phyloP scores from a whole-genome alignment of 495 filamentous ascomycete species.

The Podospora pseudopauciseta region DNA sequence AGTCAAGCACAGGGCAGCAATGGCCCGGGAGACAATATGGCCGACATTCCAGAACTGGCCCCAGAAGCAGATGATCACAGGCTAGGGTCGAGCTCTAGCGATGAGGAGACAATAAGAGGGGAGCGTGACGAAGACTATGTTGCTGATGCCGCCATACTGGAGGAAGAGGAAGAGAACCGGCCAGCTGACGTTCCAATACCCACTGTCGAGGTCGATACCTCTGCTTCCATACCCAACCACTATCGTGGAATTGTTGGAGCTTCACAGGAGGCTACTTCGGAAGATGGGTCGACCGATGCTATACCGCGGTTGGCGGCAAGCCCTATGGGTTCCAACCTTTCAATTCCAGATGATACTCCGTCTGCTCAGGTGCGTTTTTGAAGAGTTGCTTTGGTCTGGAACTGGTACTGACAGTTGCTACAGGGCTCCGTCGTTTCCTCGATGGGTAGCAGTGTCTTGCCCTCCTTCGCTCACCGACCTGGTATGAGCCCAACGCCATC shows the following conservation, averaged over 20 bases:
- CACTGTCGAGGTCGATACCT: slow-evolving; percentile 28
- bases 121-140: slow-evolving; percentile 40
- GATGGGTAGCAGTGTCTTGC: slow-evolving; percentile 58
- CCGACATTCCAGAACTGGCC: slow-evolving; percentile 39
- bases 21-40: slow-evolving; percentile 42
- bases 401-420: slow-evolving; percentile 13
- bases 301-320: slow-evolving; percentile 41
- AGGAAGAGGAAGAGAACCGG: slow-evolving; percentile 33
- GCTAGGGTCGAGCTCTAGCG: slow-evolving; percentile 36
- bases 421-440: slow-evolving; percentile 83
- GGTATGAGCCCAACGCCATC: slow-evolving; percentile 67
- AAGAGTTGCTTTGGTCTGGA: background rate
- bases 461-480: slow-evolving; percentile 44
- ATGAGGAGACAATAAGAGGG: slow-evolving; percentile 45
- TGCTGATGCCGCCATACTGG: slow-evolving; percentile 37
- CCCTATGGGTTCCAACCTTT: slow-evolving; percentile 52
- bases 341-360: slow-evolving; percentile 83
- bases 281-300: slow-evolving; percentile 44
- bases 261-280: slow-evolving; percentile 41
- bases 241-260: slow-evolving; percentile 45
- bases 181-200: slow-evolving; percentile 25
- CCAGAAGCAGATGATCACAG: slow-evolving; percentile 22
- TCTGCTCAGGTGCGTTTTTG: slow-evolving; percentile 68
- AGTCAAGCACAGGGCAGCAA: slow-evolving; percentile 45
- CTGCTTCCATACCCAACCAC: slow-evolving; percentile 37